Conservation (phyloP, 1,139 yeast species). For the Zygoascus meyerae region DNA sequence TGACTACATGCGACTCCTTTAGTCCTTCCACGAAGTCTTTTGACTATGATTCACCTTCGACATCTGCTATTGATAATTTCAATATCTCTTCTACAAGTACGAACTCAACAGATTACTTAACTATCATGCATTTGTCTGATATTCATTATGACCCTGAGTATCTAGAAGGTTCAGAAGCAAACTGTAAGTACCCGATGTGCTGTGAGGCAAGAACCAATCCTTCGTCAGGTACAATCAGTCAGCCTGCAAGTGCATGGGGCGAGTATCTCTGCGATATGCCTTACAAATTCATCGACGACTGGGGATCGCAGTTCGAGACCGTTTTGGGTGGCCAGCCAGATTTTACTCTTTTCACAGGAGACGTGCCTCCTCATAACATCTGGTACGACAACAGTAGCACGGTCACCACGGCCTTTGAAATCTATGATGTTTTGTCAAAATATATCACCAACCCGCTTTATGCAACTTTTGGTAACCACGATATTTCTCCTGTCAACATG, state of each 20-base stretch:
- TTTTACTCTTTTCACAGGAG: slow-evolving; percentile 7
- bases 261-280: slow-evolving; percentile 5
- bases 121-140: slow-evolving; percentile 6
- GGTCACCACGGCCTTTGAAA: slow-evolving; percentile 6
- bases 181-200: slow-evolving; percentile 10
- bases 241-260: slow-evolving; percentile 6
- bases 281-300: slow-evolving; percentile 2
- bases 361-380: slow-evolving; percentile 5
- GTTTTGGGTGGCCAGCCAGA: slow-evolving; percentile 5
- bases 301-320: slow-evolving; percentile 6
- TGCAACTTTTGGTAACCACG: slow-evolving; percentile 9
- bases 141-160: slow-evolving; percentile 7
- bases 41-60: background rate
- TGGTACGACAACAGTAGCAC: slow-evolving; percentile 7
- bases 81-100: background rate
- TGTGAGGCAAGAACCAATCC: slow-evolving; percentile 8
- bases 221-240: background rate
- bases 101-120: background rate
- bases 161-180: slow-evolving; percentile 3
- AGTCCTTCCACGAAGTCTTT: slow-evolving; percentile 4
- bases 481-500: slow-evolving; percentile 7
- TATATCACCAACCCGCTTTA: slow-evolving; percentile 8
- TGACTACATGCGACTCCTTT: slow-evolving; percentile 9
- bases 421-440: slow-evolving; percentile 7
- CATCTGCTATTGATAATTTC: background rate